Percentiles rank a stretch among this genome's conserved stretches.
phyloP scores from a whole-genome alignment of 176 grass and related monocot genomes.

The Zizania latifolia region DNA sequence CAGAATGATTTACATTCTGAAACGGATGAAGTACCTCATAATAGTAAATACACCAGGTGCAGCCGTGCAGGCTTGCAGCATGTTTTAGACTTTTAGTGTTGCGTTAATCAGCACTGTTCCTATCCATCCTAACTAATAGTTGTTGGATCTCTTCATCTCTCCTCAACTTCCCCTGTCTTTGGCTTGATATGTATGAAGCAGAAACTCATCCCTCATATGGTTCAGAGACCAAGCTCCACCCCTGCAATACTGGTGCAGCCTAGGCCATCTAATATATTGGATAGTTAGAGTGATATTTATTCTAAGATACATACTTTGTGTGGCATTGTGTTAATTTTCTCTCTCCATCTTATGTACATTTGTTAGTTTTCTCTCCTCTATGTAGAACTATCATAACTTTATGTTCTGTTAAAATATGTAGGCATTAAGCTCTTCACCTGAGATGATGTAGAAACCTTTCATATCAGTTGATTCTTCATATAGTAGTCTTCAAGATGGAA shows the following conservation, averaged over 20 bases:
- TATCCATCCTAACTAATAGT: background rate
- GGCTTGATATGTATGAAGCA: no score
- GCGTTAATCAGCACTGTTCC: no score
- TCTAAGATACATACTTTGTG: background rate
- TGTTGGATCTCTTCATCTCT: background rate
- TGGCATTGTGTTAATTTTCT: background rate
- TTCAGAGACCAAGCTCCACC: background rate
- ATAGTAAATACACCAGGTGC: background rate
- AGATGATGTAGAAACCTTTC: slow-evolving; percentile 14
- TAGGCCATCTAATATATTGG: background rate
- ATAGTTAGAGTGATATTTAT: background rate
- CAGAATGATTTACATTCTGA: no score
- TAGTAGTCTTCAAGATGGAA: slow-evolving; percentile 27
- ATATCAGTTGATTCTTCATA: background rate
- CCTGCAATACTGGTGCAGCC: background rate
- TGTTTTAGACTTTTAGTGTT: no score
- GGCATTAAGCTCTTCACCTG: background rate
- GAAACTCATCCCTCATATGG: background rate
- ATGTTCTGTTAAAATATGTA: slow-evolving; percentile 15
- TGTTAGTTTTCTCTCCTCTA: background rate
- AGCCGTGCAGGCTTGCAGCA: background rate
- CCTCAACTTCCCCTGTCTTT: background rate
- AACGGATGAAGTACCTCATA: no score
- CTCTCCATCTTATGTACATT: background rate
- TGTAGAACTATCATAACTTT: background rate